phyloP scores from a whole-genome alignment of 2,329 filamentous ascomycete species.

The Xylaria sp. region DNA sequence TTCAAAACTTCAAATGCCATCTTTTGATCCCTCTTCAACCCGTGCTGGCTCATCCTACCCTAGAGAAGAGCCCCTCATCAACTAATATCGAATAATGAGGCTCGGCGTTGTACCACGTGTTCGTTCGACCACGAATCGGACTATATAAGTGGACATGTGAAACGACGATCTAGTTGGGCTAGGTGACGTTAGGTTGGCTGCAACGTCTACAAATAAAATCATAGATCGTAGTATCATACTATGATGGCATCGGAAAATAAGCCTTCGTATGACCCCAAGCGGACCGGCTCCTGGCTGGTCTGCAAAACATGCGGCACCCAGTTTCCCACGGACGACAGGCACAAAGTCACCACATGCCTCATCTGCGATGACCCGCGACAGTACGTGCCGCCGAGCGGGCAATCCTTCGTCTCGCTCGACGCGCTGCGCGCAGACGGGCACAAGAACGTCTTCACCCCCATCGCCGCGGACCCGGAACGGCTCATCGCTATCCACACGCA shows the following conservation, averaged over 20 bases:
- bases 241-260: slow-evolving; percentile 28
- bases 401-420: slow-evolving; percentile 72
- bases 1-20: not conserved
- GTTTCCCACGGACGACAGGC: slow-evolving; percentile 64
- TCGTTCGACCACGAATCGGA: not conserved
- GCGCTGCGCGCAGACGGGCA: slow-evolving; percentile 56
- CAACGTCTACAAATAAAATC: not conserved
- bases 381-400: slow-evolving; percentile 72
- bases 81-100: not conserved
- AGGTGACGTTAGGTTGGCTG: not conserved
- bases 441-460: slow-evolving; percentile 65
- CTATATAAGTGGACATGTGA: slow-evolving; percentile 3
- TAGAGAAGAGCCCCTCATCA: slow-evolving; percentile 11
- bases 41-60: slow-evolving; percentile 8
- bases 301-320: slow-evolving; percentile 79
- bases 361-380: slow-evolving; percentile 82
- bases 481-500: slow-evolving; percentile 61
- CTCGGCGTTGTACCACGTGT: not conserved
- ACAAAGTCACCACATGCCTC: slow-evolving; percentile 66
- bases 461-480: slow-evolving; percentile 43
- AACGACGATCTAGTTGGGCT: not conserved
- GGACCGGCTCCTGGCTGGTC: slow-evolving; percentile 58
- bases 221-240: not conserved
- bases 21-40: not conserved
- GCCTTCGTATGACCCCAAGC: slow-evolving; percentile 40